Evolutionary conservation across 192 early-diverging fungal species (phyloP), one percentile per base, ranked within the genome.

Genomic region (Coemansia sp.): DNA sequence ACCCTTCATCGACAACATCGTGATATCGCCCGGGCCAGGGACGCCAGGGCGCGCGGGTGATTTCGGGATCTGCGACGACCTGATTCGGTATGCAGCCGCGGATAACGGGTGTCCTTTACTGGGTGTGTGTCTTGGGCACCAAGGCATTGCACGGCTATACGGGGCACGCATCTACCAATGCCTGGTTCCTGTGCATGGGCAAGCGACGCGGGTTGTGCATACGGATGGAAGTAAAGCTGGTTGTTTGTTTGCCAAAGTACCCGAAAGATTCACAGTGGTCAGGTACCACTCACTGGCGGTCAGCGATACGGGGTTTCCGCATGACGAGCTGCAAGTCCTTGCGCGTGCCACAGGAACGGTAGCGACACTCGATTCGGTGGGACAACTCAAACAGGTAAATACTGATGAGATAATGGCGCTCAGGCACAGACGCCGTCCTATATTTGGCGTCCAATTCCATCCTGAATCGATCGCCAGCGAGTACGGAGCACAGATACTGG

Each of bases 21-120:
- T 98, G 16, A 93, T 98, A 53, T 97, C 95, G 3, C 97, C 97
- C 15, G 97, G 97, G 0, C 97, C 97, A 4, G 97, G 97, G 20
- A 85, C 86, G 26, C 95, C 97, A 4, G 88, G 89, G 36, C 79
- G 84, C 30, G 9, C 38, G 8, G 79, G 77, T 18, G 90, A 85
- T 35, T 75, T 85, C 55, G 84, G 84, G 5, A 61, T 85, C 6
- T 78, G 72, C 46, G 36, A 23, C 2, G 58, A 69, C 8, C 62
- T 77, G 24, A 75, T 80, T 36, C 24, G 30, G 1, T 4, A 46
- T 33, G 36, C 62, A 6, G 53, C 30, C 30, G 30, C 87, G 34
- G 60, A 73, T 3, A 34, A 51, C n/a, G 73, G 82, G 16, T 64
- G 89, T 53, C 94, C 97, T 7, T 79, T 96, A 8, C 87, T 98